These are phyloP conservation scores for Sporothrix curviconia DNA, from an alignment of 2,329 filamentous ascomycete genomes.

Conservation along the genomic window DNA sequence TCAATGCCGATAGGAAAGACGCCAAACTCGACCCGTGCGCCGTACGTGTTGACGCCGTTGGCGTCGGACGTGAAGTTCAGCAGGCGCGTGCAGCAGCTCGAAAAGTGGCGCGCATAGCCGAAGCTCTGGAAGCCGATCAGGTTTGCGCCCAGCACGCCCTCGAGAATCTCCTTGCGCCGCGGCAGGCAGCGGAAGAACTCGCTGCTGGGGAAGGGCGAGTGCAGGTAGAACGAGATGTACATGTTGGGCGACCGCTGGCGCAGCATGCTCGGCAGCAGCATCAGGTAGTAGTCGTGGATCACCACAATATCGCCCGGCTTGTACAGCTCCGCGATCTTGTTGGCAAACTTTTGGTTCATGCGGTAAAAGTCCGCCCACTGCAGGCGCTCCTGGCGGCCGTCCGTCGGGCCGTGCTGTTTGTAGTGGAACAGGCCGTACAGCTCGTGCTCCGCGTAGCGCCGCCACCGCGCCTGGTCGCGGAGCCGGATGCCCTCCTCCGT, in stretches of 20 bases:
- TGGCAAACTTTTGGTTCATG: slow-evolving; percentile 88
- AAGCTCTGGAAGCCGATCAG: slow-evolving; percentile 94
- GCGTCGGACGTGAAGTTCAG: slow-evolving; percentile 84
- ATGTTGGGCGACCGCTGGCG: slow-evolving; percentile 80
- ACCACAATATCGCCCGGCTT: slow-evolving; percentile 88
- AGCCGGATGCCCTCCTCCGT: slow-evolving; percentile 62
- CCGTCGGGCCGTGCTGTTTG: slow-evolving; percentile 84
- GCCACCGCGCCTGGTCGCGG: slow-evolving; percentile 80
- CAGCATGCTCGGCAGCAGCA: slow-evolving; percentile 81
- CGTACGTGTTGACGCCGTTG: slow-evolving; percentile 81
- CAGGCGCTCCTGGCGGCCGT: slow-evolving; percentile 72
- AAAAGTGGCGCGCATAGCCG: slow-evolving; percentile 90
- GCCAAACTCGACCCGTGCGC: slow-evolving; percentile 80
- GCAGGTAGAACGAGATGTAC: slow-evolving; percentile 91
- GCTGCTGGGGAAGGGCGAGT: slow-evolving; percentile 91
- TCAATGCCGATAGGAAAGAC: slow-evolving; percentile 95
- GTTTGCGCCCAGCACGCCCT: slow-evolving; percentile 84
- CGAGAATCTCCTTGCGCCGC: slow-evolving; percentile 80
- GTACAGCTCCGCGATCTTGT: slow-evolving; percentile 81
- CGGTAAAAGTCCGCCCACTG: slow-evolving; percentile 91
- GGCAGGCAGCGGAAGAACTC: slow-evolving; percentile 89
- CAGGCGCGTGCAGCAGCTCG: slow-evolving; percentile 86
- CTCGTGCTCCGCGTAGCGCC: slow-evolving; percentile 83
- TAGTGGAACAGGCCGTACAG: slow-evolving; percentile 93
- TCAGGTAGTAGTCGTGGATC: slow-evolving; percentile 89